These are phyloP conservation scores for Venustampulla echinocandica DNA, from an alignment of 495 filamentous ascomycete genomes.

Conservation along the genomic window DNA sequence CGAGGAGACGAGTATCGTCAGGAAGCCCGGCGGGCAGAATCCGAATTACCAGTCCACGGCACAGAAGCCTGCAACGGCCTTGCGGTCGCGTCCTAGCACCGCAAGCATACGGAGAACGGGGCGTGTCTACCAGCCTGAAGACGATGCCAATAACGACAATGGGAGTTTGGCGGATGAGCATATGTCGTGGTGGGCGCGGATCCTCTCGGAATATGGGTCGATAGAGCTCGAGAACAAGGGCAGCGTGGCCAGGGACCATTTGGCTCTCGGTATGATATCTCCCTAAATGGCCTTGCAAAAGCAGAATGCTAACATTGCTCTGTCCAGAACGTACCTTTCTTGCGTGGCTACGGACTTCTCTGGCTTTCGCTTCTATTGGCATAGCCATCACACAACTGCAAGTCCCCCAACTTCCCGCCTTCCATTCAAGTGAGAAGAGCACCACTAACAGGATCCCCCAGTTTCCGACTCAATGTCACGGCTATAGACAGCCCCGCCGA, in stretches of 20 bases:
- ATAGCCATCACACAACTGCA: slow-evolving; percentile 86
- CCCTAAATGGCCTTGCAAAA: neutral
- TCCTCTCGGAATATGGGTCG: slow-evolving; percentile 63
- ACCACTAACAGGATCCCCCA: neutral
- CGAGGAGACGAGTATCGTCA: slow-evolving; percentile 18
- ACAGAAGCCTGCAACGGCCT: neutral
- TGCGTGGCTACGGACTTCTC: slow-evolving; percentile 90
- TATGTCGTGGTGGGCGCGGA: slow-evolving; percentile 35
- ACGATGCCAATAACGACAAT: slow-evolving; percentile 4
- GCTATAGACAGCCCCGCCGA: slow-evolving; percentile 26
- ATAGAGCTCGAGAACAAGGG: slow-evolving; percentile 96
- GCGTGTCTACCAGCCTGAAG: neutral
- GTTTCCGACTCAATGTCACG: slow-evolving; percentile 77
- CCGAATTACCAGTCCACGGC: slow-evolving; percentile 18
- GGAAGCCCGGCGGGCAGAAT: slow-evolving; percentile 3
- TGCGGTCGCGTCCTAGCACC: slow-evolving; percentile 8
- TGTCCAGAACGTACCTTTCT: slow-evolving; percentile 91
- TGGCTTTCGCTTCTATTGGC: slow-evolving; percentile 93
- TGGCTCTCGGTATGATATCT: slow-evolving; percentile 68
- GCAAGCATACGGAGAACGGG: slow-evolving; percentile 10
- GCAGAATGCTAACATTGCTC: slow-evolving; percentile 1
- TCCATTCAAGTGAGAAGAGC: neutral
- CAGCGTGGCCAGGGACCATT: slow-evolving; percentile 87
- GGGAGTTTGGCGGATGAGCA: slow-evolving; percentile 17
- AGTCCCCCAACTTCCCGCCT: neutral